Evolutionary conservation across 306 rosid genomes (phyloP).

Genomic region (Cicer bijugum): DNA sequence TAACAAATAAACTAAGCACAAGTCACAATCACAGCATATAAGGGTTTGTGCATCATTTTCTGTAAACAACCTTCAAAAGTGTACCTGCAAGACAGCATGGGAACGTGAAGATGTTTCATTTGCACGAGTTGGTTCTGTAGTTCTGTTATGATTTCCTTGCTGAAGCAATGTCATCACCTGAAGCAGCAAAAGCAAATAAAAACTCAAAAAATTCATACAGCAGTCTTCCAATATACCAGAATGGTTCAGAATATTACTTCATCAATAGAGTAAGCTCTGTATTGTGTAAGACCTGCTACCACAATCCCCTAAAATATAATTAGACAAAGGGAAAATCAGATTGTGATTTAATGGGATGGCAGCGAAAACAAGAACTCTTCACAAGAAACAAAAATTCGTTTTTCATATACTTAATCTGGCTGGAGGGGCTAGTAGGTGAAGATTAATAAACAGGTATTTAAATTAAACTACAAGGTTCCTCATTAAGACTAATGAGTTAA

Average conservation of each 20-base stretch:
- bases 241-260: conserved; percentile 60
- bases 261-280: conserved; percentile 83
- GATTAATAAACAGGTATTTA: neutral
- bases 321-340: conserved; percentile 28
- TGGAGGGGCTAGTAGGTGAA: neutral
- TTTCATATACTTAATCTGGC: neutral
- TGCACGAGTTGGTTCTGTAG: neutral
- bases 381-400: neutral
- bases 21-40: neutral
- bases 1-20: conserved; percentile 19
- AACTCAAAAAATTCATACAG: neutral
- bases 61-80: neutral
- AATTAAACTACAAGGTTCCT: neutral
- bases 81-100: conserved; percentile 93
- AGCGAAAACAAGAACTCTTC: conserved; percentile 8
- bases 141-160: conserved; percentile 1
- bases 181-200: neutral
- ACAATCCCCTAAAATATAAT: conserved; percentile 65
- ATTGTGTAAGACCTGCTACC: conserved; percentile 85
- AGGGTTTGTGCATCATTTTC: conserved; percentile 7
- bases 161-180: no score
- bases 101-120: conserved; percentile 92
- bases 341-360: neutral
- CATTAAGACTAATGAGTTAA: neutral
- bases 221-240: neutral